Conservation (phyloP, 495 filamentous ascomycete genomes). For the Tricharina praecox region DNA sequence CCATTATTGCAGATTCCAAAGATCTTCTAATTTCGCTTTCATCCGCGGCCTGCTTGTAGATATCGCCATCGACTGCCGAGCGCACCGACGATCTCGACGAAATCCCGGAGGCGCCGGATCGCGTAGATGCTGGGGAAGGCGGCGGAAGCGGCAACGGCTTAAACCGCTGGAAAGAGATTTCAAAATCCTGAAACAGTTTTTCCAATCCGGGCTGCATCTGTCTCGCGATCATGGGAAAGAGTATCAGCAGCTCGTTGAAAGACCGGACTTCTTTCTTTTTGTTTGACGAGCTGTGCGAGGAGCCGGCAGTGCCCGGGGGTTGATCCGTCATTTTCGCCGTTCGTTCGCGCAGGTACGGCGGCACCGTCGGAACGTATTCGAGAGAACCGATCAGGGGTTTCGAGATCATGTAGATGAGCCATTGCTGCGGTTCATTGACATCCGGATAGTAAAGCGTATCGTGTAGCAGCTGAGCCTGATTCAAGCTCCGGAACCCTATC, state of each 20-base stretch:
- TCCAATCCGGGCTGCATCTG: constrained; percentile 93
- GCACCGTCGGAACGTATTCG: constrained; percentile 40
- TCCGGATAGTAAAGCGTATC: constrained; percentile 83
- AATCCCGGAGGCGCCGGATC: constrained; percentile 13
- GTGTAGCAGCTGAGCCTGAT: constrained; percentile 73
- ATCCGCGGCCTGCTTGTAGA: constrained; percentile 26
- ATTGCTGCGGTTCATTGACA: constrained; percentile 58
- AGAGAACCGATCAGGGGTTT: constrained; percentile 72
- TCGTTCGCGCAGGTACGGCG: constrained; percentile 18
- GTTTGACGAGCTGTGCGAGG: constrained; percentile 26
- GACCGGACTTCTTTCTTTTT: constrained; percentile 77
- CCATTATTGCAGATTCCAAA: constrained; percentile 78
- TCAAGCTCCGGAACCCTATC: constrained; percentile 80
- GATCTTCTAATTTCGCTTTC: constrained; percentile 49
- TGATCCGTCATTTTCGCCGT: constrained; percentile 7
- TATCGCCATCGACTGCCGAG: constrained; percentile 19
- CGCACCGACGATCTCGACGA: constrained; percentile 16
- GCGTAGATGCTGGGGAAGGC: constrained; percentile 43
- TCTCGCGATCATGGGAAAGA: constrained; percentile 89
- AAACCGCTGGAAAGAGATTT: constrained; percentile 57
- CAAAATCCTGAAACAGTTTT: constrained; percentile 78
- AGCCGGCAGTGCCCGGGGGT: constrained; percentile 1
- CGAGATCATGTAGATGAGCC: constrained; percentile 95
- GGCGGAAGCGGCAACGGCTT: constrained; percentile 46
- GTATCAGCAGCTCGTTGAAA: constrained; percentile 77